These are phyloP conservation scores for Chiua virens DNA, from an alignment of 768 basidiomycete species.

Conservation along the genomic window DNA sequence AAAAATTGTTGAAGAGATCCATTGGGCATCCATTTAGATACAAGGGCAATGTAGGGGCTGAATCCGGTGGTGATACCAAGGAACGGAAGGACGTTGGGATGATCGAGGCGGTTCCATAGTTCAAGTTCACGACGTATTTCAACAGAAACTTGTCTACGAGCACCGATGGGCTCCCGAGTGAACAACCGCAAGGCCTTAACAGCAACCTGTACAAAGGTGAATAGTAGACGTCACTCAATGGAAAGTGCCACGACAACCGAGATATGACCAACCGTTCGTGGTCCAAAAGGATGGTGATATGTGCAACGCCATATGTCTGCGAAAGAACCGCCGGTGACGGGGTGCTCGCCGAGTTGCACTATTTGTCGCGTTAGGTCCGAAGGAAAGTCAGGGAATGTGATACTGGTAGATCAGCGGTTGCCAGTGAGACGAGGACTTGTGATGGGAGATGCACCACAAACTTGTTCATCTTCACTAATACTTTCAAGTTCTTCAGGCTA, in stretches of 20 bases:
- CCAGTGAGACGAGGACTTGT: background rate
- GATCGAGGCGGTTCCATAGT: constrained; percentile 14
- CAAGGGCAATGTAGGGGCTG: constrained; percentile 5
- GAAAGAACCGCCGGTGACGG: constrained; percentile 4
- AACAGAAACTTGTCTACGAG: background rate
- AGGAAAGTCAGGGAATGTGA: constrained; percentile 14
- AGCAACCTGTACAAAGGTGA: constrained; percentile 6
- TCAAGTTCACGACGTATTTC: constrained; percentile 14
- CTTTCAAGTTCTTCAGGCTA: too few species aligned
- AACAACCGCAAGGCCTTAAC: constrained; percentile 5
- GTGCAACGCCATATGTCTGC: constrained; percentile 11
- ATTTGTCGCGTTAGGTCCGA: constrained; percentile 13
- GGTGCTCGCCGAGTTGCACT: background rate
- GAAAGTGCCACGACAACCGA: too few species aligned
- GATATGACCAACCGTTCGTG: background rate
- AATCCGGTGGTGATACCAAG: constrained; percentile 16
- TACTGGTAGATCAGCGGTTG: background rate
- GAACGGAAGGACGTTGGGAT: constrained; percentile 17
- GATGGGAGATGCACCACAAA: background rate
- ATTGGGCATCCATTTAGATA: constrained; percentile 13
- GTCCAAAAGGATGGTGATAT: constrained; percentile 1
- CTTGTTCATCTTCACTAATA: constrained; percentile 5
- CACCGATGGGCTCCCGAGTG: background rate
- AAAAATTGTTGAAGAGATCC: constrained; percentile 8
- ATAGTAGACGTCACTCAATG: background rate